phyloP scores from a whole-genome alignment of 2,329 filamentous ascomycete genomes.

The Botrytis fragariae region DNA sequence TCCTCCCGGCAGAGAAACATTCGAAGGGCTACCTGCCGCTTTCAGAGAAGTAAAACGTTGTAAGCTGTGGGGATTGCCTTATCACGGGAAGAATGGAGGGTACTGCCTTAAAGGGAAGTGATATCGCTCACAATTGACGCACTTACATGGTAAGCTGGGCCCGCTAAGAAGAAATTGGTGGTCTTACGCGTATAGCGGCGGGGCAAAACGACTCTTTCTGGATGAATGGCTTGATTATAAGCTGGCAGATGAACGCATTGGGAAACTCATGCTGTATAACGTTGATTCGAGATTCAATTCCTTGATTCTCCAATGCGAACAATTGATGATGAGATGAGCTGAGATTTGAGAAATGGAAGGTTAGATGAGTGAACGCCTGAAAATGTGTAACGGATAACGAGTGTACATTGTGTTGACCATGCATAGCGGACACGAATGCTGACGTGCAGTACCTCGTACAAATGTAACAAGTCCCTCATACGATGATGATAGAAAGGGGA shows the following conservation, averaged over 20 bases:
- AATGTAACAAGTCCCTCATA: neutral
- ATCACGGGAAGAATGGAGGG: neutral
- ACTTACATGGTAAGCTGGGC: neutral
- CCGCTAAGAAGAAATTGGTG: neutral
- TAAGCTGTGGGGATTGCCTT: neutral
- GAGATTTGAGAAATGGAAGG: constrained; percentile 5
- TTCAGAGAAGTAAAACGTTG: constrained; percentile 13
- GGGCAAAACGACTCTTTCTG: neutral
- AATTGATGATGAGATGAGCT: constrained; percentile 15
- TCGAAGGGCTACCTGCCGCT: neutral
- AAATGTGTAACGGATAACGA: neutral
- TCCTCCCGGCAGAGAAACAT: neutral
- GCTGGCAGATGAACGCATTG: neutral
- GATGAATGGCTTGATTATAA: neutral
- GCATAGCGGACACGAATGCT: neutral
- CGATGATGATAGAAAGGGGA: neutral
- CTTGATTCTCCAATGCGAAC: neutral
- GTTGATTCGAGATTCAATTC: neutral
- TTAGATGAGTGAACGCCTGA: neutral
- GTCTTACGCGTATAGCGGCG: neutral
- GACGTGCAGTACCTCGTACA: neutral
- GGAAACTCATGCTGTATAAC: neutral
- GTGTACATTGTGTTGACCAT: neutral
- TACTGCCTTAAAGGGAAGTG: neutral
- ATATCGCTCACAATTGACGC: neutral